Base-by-base conservation (phyloP, 495 filamentous ascomycete species). In the Talaromyces stipitatus region DNA sequence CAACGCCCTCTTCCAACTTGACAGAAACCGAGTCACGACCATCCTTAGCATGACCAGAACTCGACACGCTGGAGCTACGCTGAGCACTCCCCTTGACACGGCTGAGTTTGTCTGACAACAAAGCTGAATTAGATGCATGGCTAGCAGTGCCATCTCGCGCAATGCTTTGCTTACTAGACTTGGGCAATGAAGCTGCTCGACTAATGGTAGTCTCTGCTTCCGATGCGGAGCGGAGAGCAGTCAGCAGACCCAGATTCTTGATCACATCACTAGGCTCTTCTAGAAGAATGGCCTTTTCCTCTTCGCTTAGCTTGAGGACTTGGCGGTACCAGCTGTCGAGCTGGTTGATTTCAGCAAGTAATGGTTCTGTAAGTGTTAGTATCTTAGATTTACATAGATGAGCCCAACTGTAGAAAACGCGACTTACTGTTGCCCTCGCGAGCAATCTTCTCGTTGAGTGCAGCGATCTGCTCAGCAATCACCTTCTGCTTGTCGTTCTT, bases 91-190 rank as follows among this genome's bases (percentile, higher is more conserved):
- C 72, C 62, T 82, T 78, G 46, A 68, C 63, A 32, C 77, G 74
- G 33, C 63, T 65, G 28, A 71, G 62, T 59, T 80, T 80, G 53
- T 77, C 77, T 38, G 71, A 66, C 18, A 67, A 60, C n/a, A 69
- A 53, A n/a, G 65, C 63, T 29, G 59, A 56, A 38, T 70, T 78
- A 14, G 85, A 88, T 4, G 88, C 90, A 61, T 90, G 88, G 16
- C 78, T 80, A 9, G 81, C 81, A 7, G 83, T 78, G 23, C 82
- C 82, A 62, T 90, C 86, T 59, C 85, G 82, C 16, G 91, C 88
- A 62, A 84, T 82, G 55, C 86, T 77, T 54, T 88, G 86, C 51
- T 83, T 84, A 22, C 84, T 81, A 26, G 80, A 78, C 54, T 80
- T 81, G 43, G 72, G 66, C 32, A 78, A 63, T n/a, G 73, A 64